Evolutionary conservation across 176 grass and related monocot genomes (phyloP).

Genomic region (Zea luxurians): DNA sequence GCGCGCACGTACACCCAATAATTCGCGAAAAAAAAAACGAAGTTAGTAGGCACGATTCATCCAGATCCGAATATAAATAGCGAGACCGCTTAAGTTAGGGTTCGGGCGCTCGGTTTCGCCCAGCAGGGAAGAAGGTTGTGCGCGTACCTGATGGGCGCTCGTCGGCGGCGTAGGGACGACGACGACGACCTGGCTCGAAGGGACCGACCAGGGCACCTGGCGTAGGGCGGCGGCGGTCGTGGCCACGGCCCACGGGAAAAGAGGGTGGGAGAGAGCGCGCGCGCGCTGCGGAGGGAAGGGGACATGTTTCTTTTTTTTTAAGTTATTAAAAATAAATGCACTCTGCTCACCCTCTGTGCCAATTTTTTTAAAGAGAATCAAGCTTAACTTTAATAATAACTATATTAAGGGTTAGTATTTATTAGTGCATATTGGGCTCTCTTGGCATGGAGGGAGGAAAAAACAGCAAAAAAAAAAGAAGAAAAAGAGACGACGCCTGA

Average conservation of each 20-base stretch:
- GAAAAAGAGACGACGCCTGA: conserved; percentile 60
- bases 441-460: too few species aligned
- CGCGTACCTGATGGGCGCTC: background rate
- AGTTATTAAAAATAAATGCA: background rate
- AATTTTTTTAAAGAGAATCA: too few species aligned
- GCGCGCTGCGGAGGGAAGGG: background rate
- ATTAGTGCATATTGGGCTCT: too few species aligned
- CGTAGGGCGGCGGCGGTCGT: background rate
- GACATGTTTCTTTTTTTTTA: background rate
- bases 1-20: background rate
- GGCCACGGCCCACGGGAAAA: background rate
- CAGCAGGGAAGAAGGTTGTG: background rate
- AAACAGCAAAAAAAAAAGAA: too few species aligned
- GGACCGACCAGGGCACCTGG: background rate
- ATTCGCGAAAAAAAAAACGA: background rate
- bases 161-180: background rate
- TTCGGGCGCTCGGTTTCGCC: background rate
- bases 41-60: background rate
- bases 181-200: background rate
- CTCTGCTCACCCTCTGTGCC: too few species aligned
- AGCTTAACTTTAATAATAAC: too few species aligned
- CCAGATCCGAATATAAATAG: background rate
- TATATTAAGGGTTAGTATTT: too few species aligned
- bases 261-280: background rate
- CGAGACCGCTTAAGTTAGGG: background rate